These are phyloP conservation scores for Salix arbutifolia DNA, from an alignment of 345 rosid species.

Conservation along the genomic window DNA sequence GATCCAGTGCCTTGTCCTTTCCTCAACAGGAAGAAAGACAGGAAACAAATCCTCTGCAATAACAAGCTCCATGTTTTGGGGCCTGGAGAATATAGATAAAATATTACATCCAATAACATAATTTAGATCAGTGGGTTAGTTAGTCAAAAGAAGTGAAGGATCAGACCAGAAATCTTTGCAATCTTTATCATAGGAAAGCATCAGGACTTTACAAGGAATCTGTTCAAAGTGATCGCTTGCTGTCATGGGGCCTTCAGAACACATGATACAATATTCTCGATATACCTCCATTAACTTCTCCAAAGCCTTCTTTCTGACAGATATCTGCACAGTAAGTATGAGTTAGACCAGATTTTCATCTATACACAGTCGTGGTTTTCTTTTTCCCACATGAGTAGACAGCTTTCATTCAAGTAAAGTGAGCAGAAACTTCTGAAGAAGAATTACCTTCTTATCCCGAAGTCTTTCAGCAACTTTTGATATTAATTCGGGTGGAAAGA, in stretches of 20 bases:
- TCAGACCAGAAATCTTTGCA: slow-evolving; percentile 69
- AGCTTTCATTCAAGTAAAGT: neutral
- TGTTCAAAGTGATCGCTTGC: slow-evolving; percentile 61
- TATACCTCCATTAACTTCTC: slow-evolving; percentile 75
- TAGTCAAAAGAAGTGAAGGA: slow-evolving; percentile 16
- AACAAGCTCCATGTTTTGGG: slow-evolving; percentile 69
- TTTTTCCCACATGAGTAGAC: neutral
- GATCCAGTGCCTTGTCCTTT: slow-evolving; percentile 75
- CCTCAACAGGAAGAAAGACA: slow-evolving; percentile 48
- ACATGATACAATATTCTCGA: slow-evolving; percentile 69
- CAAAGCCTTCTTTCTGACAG: slow-evolving; percentile 84
- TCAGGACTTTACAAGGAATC: slow-evolving; percentile 75
- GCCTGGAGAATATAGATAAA: slow-evolving; percentile 38
- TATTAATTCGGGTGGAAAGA: slow-evolving; percentile 48
- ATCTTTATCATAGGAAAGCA: slow-evolving; percentile 77
- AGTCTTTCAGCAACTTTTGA: slow-evolving; percentile 73
- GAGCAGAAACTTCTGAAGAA: slow-evolving; percentile 1
- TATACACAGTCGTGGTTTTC: neutral
- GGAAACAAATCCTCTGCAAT: slow-evolving; percentile 75
- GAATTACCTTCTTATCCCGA: slow-evolving; percentile 84
- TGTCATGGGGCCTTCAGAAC: slow-evolving; percentile 58
- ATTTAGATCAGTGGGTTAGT: neutral
- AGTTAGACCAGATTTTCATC: neutral
- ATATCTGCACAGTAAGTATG: slow-evolving; percentile 36
- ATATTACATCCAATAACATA: neutral